phyloP scores from a whole-genome alignment of 73 alveolate species.

The Paraurostyla sp. region DNA sequence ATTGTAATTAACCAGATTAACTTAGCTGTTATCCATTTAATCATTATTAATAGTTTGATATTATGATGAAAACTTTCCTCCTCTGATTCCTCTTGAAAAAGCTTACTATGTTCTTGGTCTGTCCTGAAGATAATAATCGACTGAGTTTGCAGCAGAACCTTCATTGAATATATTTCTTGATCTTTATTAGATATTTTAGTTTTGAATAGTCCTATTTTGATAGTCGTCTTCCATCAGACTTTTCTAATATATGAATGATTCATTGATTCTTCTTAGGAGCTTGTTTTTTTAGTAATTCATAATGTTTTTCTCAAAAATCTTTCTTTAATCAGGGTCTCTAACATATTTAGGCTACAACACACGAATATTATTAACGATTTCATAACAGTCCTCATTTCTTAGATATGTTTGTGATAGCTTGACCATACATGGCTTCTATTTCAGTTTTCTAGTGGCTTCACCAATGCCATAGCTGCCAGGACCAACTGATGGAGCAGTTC shows the following conservation, averaged over 20 bases:
- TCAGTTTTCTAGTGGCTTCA: constrained; percentile 1
- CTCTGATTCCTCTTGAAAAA: background rate
- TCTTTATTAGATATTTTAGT: background rate
- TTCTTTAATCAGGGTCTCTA: background rate
- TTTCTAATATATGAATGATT: constrained; percentile 8
- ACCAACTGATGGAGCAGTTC: constrained; percentile 56
- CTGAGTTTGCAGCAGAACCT: background rate
- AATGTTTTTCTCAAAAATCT: constrained; percentile 5
- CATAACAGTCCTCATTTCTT: constrained; percentile 32
- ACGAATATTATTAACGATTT: constrained; percentile 32
- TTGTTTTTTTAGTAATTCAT: background rate
- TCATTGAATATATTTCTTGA: constrained; percentile 17
- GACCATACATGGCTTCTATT: constrained; percentile 47
- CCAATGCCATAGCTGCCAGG: constrained; percentile 27
- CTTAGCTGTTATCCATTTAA: background rate
- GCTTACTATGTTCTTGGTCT: constrained; percentile 24
- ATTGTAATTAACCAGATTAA: background rate
- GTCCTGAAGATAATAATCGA: background rate
- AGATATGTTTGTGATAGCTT: background rate
- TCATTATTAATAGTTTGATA: background rate
- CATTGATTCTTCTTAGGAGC: background rate
- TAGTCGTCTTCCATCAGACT: background rate
- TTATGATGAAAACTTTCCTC: background rate
- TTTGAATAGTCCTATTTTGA: background rate
- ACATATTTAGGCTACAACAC: constrained; percentile 53